phyloP scores from a whole-genome alignment of 768 basidiomycete species.

The Tricholoma furcatifolium region DNA sequence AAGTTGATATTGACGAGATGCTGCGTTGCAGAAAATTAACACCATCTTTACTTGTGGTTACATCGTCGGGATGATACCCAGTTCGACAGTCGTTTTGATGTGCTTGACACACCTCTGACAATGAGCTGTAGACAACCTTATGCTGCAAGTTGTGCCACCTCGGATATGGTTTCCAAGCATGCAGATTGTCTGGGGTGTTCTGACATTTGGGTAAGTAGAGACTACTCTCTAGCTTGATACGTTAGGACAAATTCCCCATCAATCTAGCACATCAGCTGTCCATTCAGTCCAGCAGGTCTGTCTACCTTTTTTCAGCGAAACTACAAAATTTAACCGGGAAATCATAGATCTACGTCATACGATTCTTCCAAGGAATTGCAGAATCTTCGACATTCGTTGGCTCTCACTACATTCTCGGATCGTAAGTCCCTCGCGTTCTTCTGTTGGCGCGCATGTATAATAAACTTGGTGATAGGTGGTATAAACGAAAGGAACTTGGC shows the following conservation, averaged over 20 bases:
- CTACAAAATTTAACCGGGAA: neutral
- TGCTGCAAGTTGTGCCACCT: constrained; percentile 61
- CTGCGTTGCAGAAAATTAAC: constrained; percentile 51
- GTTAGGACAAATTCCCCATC: neutral
- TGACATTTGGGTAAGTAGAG: constrained; percentile 56
- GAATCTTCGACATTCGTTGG: constrained; percentile 80
- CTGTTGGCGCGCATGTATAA: neutral
- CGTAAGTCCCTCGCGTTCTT: constrained; percentile 40
- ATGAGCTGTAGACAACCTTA: constrained; percentile 51
- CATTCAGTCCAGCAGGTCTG: constrained; percentile 60
- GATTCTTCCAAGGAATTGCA: constrained; percentile 71
- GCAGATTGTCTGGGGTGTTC: constrained; percentile 64
- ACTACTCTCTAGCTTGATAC: neutral
- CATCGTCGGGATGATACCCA: constrained; percentile 72
- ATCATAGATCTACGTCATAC: constrained; percentile 63
- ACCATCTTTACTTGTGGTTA: constrained; percentile 76
- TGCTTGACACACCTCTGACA: neutral
- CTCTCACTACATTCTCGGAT: constrained; percentile 70
- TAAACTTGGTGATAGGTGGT: constrained; percentile 47
- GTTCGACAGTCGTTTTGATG: constrained; percentile 27
- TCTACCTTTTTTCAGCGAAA: neutral
- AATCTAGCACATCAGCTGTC: constrained; percentile 51
- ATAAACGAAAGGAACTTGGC: constrained; percentile 66
- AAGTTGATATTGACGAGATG: neutral
- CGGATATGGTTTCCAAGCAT: constrained; percentile 66